Evolutionary conservation across 2,329 filamentous ascomycete genomes (phyloP).

Genomic region (Curvularia sp.): DNA sequence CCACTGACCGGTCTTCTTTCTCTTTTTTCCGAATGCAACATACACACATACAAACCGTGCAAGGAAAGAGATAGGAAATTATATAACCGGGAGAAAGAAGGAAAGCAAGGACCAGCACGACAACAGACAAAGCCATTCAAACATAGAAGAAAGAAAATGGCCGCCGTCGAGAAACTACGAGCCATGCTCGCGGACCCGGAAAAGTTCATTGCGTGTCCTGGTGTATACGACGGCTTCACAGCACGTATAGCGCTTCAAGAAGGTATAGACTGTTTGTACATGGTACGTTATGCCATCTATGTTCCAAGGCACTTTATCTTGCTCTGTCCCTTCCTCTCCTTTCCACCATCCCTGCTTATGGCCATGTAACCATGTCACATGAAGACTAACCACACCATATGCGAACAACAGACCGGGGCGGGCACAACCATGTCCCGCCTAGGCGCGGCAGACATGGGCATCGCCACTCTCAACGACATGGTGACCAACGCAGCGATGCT

Average conservation of each 20-base stretch:
- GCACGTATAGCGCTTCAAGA: conserved; percentile 67
- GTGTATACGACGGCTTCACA: conserved; percentile 73
- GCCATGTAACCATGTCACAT: background rate
- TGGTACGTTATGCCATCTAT: conserved; percentile 57
- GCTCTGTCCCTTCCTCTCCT: background rate
- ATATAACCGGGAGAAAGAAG: background rate
- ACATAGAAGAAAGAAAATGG: conserved; percentile 24
- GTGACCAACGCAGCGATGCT: conserved; percentile 69
- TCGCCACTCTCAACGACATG: conserved; percentile 70
- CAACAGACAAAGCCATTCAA: conserved; percentile 11
- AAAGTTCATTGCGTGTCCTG: conserved; percentile 64
- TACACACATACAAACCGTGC: background rate
- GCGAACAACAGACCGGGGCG: conserved; percentile 62
- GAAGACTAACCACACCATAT: background rate
- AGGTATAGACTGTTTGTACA: conserved; percentile 72
- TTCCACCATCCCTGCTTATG: background rate
- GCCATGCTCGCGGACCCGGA: conserved; percentile 41
- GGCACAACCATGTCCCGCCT: conserved; percentile 68
- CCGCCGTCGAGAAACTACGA: conserved; percentile 43
- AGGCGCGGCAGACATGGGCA: conserved; percentile 68
- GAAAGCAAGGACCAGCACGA: conserved; percentile 11
- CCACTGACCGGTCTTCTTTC: background rate
- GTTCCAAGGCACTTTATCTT: background rate
- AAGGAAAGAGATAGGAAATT: background rate
- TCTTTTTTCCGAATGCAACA: background rate